These are phyloP conservation scores for Odonthalia washingtoniensis DNA, from an alignment of 31 red algal species.

Conservation along the genomic window DNA sequence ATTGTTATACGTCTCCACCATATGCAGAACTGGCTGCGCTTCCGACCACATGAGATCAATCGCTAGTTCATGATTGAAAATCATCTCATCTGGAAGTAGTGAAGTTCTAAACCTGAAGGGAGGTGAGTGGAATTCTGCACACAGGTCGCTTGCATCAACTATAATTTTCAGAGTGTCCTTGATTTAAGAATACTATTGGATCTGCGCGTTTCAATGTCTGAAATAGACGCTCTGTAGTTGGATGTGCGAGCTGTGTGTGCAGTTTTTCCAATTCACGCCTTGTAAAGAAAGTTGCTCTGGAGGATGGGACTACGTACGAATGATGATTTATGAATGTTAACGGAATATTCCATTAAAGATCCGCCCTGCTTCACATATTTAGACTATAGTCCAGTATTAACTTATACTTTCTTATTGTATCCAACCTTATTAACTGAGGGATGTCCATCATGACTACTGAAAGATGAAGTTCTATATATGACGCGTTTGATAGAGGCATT, in stretches of 20 bases:
- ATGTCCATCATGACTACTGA: too few relatives aligned
- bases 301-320: not conserved
- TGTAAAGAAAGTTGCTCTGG: not conserved
- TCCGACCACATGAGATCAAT: not conserved
- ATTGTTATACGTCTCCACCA: not conserved
- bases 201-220: not conserved
- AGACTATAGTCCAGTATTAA: not conserved
- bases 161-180: too few relatives aligned
- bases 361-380: not conserved
- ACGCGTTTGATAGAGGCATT: too few relatives aligned
- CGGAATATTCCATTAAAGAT: not conserved
- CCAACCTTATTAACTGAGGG: not conserved
- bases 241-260: not conserved
- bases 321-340: not conserved
- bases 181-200: too few relatives aligned
- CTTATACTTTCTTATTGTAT: not conserved
- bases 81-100: not conserved
- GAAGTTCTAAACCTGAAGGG: not conserved
- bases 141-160: not conserved
- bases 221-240: not conserved
- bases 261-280: not conserved
- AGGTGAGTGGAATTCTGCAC: not conserved
- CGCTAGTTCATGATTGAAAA: conserved; percentile 17
- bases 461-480: too few relatives aligned
- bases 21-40: not conserved